phyloP scores from a whole-genome alignment of 106 monocot species.

The Allium sativum region DNA sequence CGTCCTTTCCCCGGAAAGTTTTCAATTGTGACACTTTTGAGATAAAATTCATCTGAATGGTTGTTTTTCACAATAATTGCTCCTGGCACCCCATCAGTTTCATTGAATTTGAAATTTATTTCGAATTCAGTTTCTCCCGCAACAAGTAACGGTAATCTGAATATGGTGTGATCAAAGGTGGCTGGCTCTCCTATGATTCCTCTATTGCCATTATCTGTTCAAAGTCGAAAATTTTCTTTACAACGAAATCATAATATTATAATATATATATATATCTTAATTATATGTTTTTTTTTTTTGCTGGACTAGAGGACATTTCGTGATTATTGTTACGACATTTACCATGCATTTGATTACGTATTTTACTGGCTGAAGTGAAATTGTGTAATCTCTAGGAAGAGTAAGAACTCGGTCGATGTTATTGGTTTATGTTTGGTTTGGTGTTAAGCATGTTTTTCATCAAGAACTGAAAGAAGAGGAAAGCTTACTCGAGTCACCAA shows the following conservation, averaged over 20 bases:
- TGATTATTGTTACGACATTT: too few species aligned
- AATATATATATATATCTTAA: background rate
- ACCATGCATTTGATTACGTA: too few species aligned
- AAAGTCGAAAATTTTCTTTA: background rate
- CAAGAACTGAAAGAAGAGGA: too few species aligned
- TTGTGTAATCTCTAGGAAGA: too few species aligned
- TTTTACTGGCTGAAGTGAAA: too few species aligned
- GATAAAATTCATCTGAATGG: conserved; percentile 30
- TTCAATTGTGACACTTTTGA: conserved; percentile 44
- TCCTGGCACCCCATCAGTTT: conserved; percentile 21
- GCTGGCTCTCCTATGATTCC: conserved; percentile 23
- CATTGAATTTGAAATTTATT: conserved; percentile 22
- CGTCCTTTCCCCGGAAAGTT: conserved; percentile 28
- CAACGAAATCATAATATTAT: background rate
- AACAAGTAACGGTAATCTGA: background rate
- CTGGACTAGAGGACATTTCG: too few species aligned
- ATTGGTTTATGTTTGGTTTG: too few species aligned
- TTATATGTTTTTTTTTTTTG: background rate
- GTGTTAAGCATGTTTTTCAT: too few species aligned
- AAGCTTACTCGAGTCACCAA: conserved; percentile 1
- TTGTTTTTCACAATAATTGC: conserved; percentile 41
- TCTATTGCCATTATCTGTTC: conserved; percentile 21
- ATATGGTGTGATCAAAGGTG: conserved; percentile 11
- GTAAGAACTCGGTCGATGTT: too few species aligned
- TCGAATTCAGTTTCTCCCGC: conserved; percentile 19